These are phyloP conservation scores for Candida boleticola DNA, from an alignment of 805 yeast species.

Conservation along the genomic window DNA sequence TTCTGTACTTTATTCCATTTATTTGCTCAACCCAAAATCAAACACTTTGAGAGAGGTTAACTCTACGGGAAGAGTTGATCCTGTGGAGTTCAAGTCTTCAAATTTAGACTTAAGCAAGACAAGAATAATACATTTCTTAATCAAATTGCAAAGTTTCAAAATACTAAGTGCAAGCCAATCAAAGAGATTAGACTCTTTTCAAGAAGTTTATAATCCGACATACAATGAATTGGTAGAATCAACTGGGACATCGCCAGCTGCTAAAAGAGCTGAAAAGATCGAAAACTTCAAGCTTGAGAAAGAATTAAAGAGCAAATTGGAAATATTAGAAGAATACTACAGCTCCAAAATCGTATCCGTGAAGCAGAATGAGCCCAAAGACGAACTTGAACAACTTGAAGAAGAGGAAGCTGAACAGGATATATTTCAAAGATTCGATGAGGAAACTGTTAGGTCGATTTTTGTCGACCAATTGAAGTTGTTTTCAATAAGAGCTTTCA, in stretches of 20 bases:
- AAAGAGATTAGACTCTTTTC: conserved; percentile 39
- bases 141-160: conserved; percentile 44
- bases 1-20: conserved; percentile 29
- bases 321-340: conserved; percentile 31
- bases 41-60: background rate
- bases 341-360: background rate
- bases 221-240: conserved; percentile 29
- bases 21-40: conserved; percentile 17
- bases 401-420: conserved; percentile 16
- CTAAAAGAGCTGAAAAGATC: conserved; percentile 68
- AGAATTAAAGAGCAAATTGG: conserved; percentile 45
- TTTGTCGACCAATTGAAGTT: conserved; percentile 55
- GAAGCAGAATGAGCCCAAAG: background rate
- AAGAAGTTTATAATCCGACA: conserved; percentile 39
- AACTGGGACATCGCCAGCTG: conserved; percentile 33
- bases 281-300: conserved; percentile 62
- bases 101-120: conserved; percentile 36
- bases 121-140: conserved; percentile 44
- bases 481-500: conserved; percentile 52
- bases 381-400: background rate
- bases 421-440: conserved; percentile 47
- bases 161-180: conserved; percentile 39
- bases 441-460: conserved; percentile 58
- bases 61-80: conserved; percentile 24
- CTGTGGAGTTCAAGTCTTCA: conserved; percentile 19